Conservation (phyloP, 352 stramenopile genomes). For the Lagenidium giganteum region DNA sequence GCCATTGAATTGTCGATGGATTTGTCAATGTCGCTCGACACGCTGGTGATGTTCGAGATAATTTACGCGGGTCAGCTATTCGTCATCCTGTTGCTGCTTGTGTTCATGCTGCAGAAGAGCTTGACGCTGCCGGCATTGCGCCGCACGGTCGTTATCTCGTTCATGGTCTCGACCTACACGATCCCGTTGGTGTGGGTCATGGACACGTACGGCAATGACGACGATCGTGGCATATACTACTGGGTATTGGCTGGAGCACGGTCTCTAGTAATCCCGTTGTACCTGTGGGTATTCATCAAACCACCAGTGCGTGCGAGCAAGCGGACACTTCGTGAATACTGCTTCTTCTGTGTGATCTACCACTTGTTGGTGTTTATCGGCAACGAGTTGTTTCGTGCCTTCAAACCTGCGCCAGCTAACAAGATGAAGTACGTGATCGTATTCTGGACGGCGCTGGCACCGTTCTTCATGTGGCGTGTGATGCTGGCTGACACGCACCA, state of each 20-base stretch:
- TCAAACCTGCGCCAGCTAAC: constrained; percentile 6
- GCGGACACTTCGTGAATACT: constrained; percentile 21
- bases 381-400: constrained; percentile 15
- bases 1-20: constrained; percentile 1
- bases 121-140: constrained; percentile 28
- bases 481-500: constrained; percentile 54
- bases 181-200: constrained; percentile 16
- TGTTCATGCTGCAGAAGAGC: constrained; percentile 42
- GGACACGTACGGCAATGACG: background rate
- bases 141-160: constrained; percentile 21
- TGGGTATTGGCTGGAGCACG: constrained; percentile 14
- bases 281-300: constrained; percentile 24
- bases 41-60: constrained; percentile 7
- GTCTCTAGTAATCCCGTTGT: constrained; percentile 18
- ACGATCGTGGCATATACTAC: constrained; percentile 9
- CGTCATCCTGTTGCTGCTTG: constrained; percentile 27
- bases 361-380: constrained; percentile 16
- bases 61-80: constrained; percentile 29
- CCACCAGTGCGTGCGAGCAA: constrained; percentile 27
- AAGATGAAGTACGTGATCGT: constrained; percentile 18
- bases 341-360: constrained; percentile 18
- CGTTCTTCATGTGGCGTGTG: constrained; percentile 51
- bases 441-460: constrained; percentile 25
- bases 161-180: constrained; percentile 26
- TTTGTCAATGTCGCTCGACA: constrained; percentile 4